phyloP scores from a whole-genome alignment of 129 eudicot species.

The Arctium minus region DNA sequence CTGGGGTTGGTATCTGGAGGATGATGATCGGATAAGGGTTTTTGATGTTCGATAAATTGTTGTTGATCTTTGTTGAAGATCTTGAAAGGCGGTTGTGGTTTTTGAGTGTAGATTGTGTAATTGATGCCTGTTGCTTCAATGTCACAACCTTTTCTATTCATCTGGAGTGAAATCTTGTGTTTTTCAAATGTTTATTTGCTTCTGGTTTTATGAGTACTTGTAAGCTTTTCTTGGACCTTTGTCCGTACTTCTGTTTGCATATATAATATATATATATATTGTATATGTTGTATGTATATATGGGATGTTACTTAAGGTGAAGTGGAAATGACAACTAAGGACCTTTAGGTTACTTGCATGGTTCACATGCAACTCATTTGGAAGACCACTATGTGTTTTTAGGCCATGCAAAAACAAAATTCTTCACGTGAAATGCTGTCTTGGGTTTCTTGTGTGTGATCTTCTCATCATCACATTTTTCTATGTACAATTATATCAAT shows the following conservation, averaged over 20 bases:
- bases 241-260: slow-evolving; percentile 25
- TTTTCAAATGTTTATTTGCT: slow-evolving; percentile 18
- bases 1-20: slow-evolving; percentile 1
- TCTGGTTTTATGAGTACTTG: slow-evolving; percentile 23
- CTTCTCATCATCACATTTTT: slow-evolving; percentile 15
- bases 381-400: slow-evolving; percentile 3
- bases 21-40: background rate
- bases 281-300: background rate
- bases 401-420: slow-evolving; percentile 31
- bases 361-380: slow-evolving; percentile 25
- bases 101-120: slow-evolving; percentile 55
- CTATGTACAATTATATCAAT: background rate
- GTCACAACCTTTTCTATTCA: slow-evolving; percentile 93
- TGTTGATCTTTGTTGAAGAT: slow-evolving; percentile 24
- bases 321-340: slow-evolving; percentile 14
- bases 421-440: slow-evolving; percentile 23
- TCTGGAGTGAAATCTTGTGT: slow-evolving; percentile 32
- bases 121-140: slow-evolving; percentile 90
- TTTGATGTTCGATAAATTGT: slow-evolving; percentile 2
- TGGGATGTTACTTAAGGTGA: background rate
- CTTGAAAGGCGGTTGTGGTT: slow-evolving; percentile 26
- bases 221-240: slow-evolving; percentile 21
- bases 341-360: slow-evolving; percentile 17
- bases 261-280: background rate
- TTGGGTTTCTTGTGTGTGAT: slow-evolving; percentile 3